Evolutionary conservation across 75 land plant genomes (phyloP).

Genomic region (Chamaecyparis obtusa): DNA sequence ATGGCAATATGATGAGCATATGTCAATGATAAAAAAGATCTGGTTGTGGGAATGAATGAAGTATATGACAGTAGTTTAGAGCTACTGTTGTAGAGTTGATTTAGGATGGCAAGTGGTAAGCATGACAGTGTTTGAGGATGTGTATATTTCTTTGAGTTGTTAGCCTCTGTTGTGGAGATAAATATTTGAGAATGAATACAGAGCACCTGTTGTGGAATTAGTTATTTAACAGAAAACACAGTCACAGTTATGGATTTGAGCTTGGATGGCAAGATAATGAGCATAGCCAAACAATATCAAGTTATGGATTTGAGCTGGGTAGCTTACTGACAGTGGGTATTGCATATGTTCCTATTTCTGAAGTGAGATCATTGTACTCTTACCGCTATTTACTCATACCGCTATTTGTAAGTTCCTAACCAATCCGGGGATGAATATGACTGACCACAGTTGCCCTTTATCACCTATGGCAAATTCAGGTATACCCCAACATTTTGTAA

Average conservation of each 20-base stretch:
- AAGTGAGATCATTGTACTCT: constrained; percentile 1
- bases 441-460: neutral
- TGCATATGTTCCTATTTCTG: neutral
- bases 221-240: neutral
- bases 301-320: neutral
- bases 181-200: neutral
- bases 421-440: constrained; percentile 1
- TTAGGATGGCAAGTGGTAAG: neutral
- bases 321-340: neutral
- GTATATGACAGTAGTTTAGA: too few species aligned
- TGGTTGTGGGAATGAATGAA: neutral
- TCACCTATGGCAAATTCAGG: constrained; percentile 13
- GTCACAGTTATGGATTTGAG: constrained; percentile 4
- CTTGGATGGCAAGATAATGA: neutral
- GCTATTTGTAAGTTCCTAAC: neutral
- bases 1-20: neutral
- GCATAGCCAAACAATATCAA: neutral
- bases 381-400: neutral
- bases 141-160: neutral
- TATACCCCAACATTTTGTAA: neutral
- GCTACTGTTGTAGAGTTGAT: neutral
- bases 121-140: neutral
- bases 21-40: neutral
- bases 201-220: neutral
- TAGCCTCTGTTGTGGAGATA: neutral